phyloP scores from a whole-genome alignment of 345 rosid genomes.

The Linum usitatissimum region DNA sequence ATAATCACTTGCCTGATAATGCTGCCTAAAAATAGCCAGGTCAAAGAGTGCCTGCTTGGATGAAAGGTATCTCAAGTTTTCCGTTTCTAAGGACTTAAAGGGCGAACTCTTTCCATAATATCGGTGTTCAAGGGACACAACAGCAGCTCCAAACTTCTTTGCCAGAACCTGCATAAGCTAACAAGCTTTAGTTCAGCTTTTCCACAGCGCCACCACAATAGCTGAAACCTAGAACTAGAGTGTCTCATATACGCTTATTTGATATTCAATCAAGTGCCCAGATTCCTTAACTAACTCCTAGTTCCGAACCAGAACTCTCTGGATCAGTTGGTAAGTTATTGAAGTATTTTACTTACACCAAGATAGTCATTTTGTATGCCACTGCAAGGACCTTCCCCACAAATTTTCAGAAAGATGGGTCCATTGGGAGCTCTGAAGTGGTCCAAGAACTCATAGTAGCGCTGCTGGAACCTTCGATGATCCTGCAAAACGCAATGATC shows the following conservation, averaged over 20 bases:
- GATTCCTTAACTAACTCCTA: not conserved
- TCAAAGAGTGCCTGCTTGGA: constrained; percentile 83
- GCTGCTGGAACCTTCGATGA: constrained; percentile 52
- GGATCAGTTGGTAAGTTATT: not conserved
- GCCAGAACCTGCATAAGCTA: constrained; percentile 52
- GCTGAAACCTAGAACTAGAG: not conserved
- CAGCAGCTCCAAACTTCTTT: constrained; percentile 93
- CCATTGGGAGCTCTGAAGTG: constrained; percentile 56
- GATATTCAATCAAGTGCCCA: not conserved
- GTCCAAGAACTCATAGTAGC: constrained; percentile 75
- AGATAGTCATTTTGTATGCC: constrained; percentile 76
- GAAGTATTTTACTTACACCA: constrained; percentile 26
- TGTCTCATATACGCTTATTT: not conserved
- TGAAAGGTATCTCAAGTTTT: constrained; percentile 78
- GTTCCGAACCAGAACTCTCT: not conserved
- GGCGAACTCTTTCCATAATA: constrained; percentile 91
- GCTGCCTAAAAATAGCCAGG: constrained; percentile 75
- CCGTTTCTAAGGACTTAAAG: constrained; percentile 45
- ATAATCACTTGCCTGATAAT: constrained; percentile 55
- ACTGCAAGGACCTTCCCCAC: constrained; percentile 71
- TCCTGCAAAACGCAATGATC: constrained; percentile 33
- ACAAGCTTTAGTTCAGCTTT: not conserved
- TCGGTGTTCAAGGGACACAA: constrained; percentile 92
- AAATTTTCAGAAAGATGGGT: constrained; percentile 65
- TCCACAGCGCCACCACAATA: not conserved